Base-by-base conservation (phyloP, 2,329 filamentous ascomycete species). In the Thyridium curvatum region DNA sequence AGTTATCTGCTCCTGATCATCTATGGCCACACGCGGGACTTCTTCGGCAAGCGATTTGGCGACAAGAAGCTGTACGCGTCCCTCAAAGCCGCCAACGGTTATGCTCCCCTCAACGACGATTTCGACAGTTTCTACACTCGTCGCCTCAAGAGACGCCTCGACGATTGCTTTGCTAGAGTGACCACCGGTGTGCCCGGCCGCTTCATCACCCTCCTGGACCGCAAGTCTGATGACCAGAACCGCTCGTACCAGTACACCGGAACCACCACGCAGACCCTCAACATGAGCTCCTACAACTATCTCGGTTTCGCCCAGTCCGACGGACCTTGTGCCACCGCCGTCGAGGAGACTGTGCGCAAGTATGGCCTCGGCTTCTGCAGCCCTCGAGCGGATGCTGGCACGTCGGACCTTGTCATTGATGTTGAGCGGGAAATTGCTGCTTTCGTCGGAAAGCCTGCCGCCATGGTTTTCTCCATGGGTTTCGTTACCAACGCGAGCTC, bases 201-300 rank as follows among this genome's bases (percentile, higher is more conserved):
- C 46, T 96, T 79, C 68, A 94, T 98, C 54, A 97, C 87, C 17
- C 72, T 98, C 30, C 76, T 97, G 50, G 91, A 97, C 62, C 87
- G 93, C 55, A 84, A 79, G 52, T 94, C 90, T 3, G 77, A 91
- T 56, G 88, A 98, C 58, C 89, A 87, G 71, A 98, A 98, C 66
- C 76, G 84, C 54, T 83, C 84, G 42, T 98, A 95, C 70, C 79
- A 86, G 58, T 82, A 89, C 62, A 90, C 86, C 2, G 93, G 93
- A 41, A 94, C 88, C 35, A 84, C 79, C 42, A 97, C 91, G 2
- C 88, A 98, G 64, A 97, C 93, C 0, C 71, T 98, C 53, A 98
- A 98, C 66, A 85, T 98, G 84, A 96, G 91, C 69, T 98, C 93
- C 2, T 98, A 98, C 75, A 98, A 98, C 65, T 98, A 98, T 59